Evolutionary conservation across 768 basidiomycete genomes (phyloP), one percentile per base, ranked within the genome.

Genomic region (Jaapia argillacea): DNA sequence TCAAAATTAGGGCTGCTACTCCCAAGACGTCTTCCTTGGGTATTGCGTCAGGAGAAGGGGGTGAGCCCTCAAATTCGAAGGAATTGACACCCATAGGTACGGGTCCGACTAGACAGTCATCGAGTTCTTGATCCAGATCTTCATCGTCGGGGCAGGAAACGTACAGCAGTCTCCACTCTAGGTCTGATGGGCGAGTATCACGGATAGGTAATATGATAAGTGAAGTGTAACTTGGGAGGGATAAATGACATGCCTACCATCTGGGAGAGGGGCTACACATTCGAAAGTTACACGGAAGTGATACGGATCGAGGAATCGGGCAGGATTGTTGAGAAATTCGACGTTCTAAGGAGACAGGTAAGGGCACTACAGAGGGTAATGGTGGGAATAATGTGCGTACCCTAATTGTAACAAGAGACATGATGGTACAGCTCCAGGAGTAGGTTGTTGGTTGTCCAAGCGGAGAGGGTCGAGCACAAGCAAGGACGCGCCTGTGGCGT

Each of bases 111-210:
- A 97, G 81, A 62, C 92, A 97, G 56, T 90, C 88, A 62, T 99
- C 96, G 20, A 99, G 76, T 60, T 98, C 96, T 60, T 99, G 96
- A 61, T 99, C 96, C 40, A 85, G 84, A 31, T 85, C 81, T 55
- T 90, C 86, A 58, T 87, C 77, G 6, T 83, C 91, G 0, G 94
- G 93, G 3, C 85, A 90, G 1, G 96, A 90, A 42, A 98, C 94
- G 60, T 94, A 98, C 37, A 96, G 91, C 51, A 99, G 81, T 51
- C 82, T 82, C 96, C 96, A 99, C 62, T 99, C 96, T 49, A 99
- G 79, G 63, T 99, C 96, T 94, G 49, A 3, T 14, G 10, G 3
- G 21, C 45, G 21, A 27, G 36, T 10, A n/a, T 16, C 39, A 23
- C 45, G 21, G 26, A 36, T 7, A 16, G 18, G 41, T 37, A 24